Conservation (phyloP, 2,329 filamentous ascomycete genomes). For the Apiospora arundinis region DNA sequence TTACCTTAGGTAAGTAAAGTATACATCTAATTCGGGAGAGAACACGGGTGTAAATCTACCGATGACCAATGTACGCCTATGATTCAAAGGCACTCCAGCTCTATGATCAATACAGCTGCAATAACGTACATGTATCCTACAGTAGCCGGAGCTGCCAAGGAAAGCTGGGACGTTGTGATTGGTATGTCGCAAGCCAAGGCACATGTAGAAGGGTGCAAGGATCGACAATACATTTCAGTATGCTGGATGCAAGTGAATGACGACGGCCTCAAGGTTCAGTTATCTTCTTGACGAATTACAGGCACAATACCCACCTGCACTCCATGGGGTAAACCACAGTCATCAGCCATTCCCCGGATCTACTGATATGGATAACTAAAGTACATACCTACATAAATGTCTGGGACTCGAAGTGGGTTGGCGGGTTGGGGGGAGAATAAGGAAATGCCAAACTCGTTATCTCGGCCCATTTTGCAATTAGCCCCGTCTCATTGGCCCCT, state of each 20-base stretch:
- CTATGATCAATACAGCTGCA: too few relatives aligned
- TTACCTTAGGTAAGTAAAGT: too few relatives aligned
- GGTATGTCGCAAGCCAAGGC: neutral
- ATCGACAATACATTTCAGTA: neutral
- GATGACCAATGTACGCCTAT: neutral
- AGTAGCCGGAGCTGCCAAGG: neutral
- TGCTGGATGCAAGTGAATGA: neutral
- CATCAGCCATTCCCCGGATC: constrained; percentile 1
- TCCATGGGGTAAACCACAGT: neutral
- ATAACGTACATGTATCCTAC: too few relatives aligned
- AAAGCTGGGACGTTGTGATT: neutral
- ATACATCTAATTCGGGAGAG: neutral
- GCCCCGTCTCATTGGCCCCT: neutral
- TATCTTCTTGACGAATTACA: neutral
- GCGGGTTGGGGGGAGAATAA: neutral
- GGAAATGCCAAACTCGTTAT: constrained; percentile 11
- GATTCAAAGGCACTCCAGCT: neutral
- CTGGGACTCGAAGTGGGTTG: too few relatives aligned
- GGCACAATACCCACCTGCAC: neutral
- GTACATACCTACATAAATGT: too few relatives aligned
- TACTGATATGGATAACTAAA: too few relatives aligned
- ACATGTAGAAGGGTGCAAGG: neutral
- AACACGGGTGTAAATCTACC: neutral
- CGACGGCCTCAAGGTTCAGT: too few relatives aligned
- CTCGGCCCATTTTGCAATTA: constrained; percentile 8